Base-by-base conservation (phyloP, 2,329 filamentous ascomycete genomes). In the Fusarium pininemorale region DNA sequence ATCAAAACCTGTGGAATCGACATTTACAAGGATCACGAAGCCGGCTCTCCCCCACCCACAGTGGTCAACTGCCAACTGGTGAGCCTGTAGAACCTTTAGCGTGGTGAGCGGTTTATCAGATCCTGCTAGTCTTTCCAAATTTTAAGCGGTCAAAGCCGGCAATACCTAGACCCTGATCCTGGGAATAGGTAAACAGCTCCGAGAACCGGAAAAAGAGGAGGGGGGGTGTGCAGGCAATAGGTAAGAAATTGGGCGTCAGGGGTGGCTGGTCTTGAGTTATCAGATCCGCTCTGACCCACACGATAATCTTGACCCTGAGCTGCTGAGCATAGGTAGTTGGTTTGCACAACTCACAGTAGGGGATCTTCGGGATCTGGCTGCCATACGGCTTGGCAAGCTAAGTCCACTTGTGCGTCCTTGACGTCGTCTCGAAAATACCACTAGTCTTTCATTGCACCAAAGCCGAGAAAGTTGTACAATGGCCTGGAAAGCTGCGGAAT, bases 251-350 rank as follows among this genome's bases (percentile, higher is more conserved):
- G 37, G 39, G 45, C 37, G 37, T n/a, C 39, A 56, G 55, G 65
- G 58, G 57, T 64, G 60, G 51, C 51, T 47, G 54, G 58, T 47
- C 45, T 64, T 70, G 57, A 59, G 71, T 78, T 78, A 78, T 78
- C 76, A 74, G 76, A 78, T 78, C 76, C 76, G 76, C 74, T 61
- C 64, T 67, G 63, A 44, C 42, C 64, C 73, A 69, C 73, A 56
- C 42, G 51, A 63, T 30, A 62, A 67, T 70, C 51, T 69, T 56
- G 28, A 63, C 70, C 45, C 51, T 54, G 63, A 56, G 32, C 32
- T 35, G 32, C 32, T 35, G 32, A 35, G 32, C 37, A 45, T 39
- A 26, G 24, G 24, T 26, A 63, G 63, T 64, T 72, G 58, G 69
- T 72, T 72, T 58, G 58, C 42, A 58, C 54, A 48, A 56, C 30